Base-by-base conservation (phyloP, 2,329 filamentous ascomycete species). In the Microsporum ferrugineum region DNA sequence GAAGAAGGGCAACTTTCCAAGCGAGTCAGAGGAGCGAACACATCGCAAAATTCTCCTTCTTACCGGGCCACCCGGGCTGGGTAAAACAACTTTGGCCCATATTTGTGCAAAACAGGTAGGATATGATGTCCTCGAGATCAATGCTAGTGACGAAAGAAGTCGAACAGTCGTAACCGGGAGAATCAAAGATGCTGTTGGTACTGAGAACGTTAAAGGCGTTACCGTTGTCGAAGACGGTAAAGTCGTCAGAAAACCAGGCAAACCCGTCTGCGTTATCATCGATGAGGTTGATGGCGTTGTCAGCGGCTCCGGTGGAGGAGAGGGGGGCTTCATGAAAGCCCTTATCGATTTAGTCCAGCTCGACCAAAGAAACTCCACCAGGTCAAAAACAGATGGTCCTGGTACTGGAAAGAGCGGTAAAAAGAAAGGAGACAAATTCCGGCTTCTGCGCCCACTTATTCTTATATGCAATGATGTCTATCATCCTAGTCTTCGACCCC, bases 381-480 rank as follows among this genome's bases (percentile, higher is more conserved):
- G 67, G 14, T 33, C 38, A 17, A 66, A 68, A 6, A 61, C 66
- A 2, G 65, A 67, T 47, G 65, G 64, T 1, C 61, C 65, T 1
- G 64, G 62, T 1, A 64, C 62, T 8, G 65, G 66, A 49, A 72
- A 67, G 47, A 74, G 79, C 66, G 88, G 85, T 73, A 57, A 31
- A 43, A 89, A 83, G 73, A 92, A 90, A 71, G 87, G 86, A 0
- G 92, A 97, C 68, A 87, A 86, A 62, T 99, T 99, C 71, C 84
- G 88, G 47, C 82, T 96, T 64, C 83, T 95, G 75, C 82, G 94
- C 53, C 94, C 94, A 0, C 79, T 99, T 34, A 90, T 99, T 58
- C 79, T 99, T 56, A 94, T 99, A 67, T 99, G 94, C 78, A 99
- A 99, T 68, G 95, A 99, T 72, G 85, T 97, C 0, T 99, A 99